phyloP scores from a whole-genome alignment of 2,329 filamentous ascomycete species.

The Aspergillus sp. region DNA sequence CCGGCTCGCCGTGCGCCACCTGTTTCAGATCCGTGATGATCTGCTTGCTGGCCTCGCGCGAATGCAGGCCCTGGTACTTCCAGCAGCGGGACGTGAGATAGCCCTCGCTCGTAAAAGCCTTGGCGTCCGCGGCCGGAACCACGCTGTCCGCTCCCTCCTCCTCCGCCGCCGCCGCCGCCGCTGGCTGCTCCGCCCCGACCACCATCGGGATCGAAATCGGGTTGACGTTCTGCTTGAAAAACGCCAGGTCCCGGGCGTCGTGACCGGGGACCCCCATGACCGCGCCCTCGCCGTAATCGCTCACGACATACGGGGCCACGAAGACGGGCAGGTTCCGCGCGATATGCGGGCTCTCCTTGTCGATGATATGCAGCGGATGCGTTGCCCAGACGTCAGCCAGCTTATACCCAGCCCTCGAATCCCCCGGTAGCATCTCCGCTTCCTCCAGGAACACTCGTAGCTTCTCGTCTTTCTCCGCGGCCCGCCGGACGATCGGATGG shows the following conservation, averaged over 20 bases:
- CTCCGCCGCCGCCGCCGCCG: slow-evolving; percentile 21
- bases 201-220: slow-evolving; percentile 56
- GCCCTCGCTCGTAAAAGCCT: slow-evolving; percentile 58
- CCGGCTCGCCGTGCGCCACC: slow-evolving; percentile 51
- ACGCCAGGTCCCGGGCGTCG: slow-evolving; percentile 67
- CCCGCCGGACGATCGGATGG: slow-evolving; percentile 58
- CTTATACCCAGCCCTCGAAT: slow-evolving; percentile 57
- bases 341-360: slow-evolving; percentile 39
- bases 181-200: slow-evolving; percentile 40
- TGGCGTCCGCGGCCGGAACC: slow-evolving; percentile 33
- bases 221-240: slow-evolving; percentile 65
- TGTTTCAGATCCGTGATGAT: slow-evolving; percentile 48
- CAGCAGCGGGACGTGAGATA: slow-evolving; percentile 60
- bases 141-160: slow-evolving; percentile 9
- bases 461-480: slow-evolving; percentile 52
- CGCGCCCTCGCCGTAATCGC: slow-evolving; percentile 76
- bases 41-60: slow-evolving; percentile 52
- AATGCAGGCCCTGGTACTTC: slow-evolving; percentile 55
- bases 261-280: slow-evolving; percentile 91
- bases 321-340: slow-evolving; percentile 59
- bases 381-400: slow-evolving; percentile 54
- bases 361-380: slow-evolving; percentile 55
- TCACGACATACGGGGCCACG: slow-evolving; percentile 75
- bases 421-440: slow-evolving; percentile 45
- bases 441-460: slow-evolving; percentile 60